These are phyloP conservation scores for Lasiodiplodia gonubiensis DNA, from an alignment of 2,329 filamentous ascomycete species.

Conservation along the genomic window DNA sequence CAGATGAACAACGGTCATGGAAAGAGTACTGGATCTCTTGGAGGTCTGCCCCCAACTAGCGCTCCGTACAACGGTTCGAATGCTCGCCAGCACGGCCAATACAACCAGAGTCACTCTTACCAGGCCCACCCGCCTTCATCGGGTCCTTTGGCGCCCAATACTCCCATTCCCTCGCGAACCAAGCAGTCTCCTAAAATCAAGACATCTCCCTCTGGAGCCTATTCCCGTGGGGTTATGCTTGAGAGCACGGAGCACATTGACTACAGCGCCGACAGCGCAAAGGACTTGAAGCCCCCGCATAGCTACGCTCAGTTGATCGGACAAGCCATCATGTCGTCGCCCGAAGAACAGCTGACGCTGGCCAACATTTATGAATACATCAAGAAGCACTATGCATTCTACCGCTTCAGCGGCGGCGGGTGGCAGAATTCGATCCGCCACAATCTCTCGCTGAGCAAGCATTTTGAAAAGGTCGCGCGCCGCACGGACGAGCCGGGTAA, in stretches of 20 bases:
- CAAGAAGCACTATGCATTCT: slow-evolving; percentile 89
- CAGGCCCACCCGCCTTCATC: slow-evolving; percentile 22
- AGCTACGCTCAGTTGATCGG: slow-evolving; percentile 98
- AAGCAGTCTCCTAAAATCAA: slow-evolving; percentile 45
- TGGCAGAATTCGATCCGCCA: slow-evolving; percentile 98
- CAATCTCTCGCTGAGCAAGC: slow-evolving; percentile 92
- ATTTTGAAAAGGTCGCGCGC: slow-evolving; percentile 90
- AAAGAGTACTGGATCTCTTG: slow-evolving; percentile 29
- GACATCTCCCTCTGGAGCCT: slow-evolving; percentile 52
- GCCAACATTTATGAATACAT: slow-evolving; percentile 95
- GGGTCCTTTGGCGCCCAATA: slow-evolving; percentile 32
- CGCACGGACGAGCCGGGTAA: slow-evolving; percentile 96
- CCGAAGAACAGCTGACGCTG: slow-evolving; percentile 86
- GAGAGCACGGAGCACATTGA: slow-evolving; percentile 67
- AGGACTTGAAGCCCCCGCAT: slow-evolving; percentile 92
- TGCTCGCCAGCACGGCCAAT: slow-evolving; percentile 27
- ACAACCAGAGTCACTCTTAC: slow-evolving; percentile 19
- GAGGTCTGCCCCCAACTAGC: slow-evolving; percentile 36
- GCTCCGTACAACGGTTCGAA: slow-evolving; percentile 19
- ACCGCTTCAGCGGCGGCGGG: slow-evolving; percentile 80
- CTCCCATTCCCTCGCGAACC: slow-evolving; percentile 45
- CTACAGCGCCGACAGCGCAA: slow-evolving; percentile 80
- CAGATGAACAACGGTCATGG: slow-evolving; percentile 25
- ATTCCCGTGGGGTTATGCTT: slow-evolving; percentile 57
- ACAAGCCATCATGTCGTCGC: slow-evolving; percentile 87